Evolutionary conservation across 257 asterid species (phyloP).

Genomic region (Rubia yunnanensis): DNA sequence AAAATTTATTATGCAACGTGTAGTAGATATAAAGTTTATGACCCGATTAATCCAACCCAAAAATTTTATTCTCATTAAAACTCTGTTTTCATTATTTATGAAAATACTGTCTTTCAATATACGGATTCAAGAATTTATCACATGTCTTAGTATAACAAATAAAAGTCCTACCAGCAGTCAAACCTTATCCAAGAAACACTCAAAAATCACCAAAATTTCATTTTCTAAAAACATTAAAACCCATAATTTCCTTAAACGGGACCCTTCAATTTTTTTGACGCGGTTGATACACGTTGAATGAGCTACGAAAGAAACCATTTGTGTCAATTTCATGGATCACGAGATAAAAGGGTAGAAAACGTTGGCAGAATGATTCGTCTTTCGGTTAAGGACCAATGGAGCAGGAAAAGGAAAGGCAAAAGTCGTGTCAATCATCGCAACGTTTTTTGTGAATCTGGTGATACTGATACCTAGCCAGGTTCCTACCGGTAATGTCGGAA

Average conservation of each 20-base stretch:
- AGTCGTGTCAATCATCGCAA: background rate
- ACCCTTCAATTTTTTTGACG: background rate
- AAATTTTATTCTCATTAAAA: too few relatives aligned
- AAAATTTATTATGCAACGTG: too few relatives aligned
- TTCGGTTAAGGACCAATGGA: background rate
- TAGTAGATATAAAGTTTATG: too few relatives aligned
- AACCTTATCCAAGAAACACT: background rate
- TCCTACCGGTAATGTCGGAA: background rate
- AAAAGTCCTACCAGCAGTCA: too few relatives aligned
- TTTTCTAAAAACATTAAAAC: background rate
- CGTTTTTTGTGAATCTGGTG: slow-evolving; percentile 3
- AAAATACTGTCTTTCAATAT: too few relatives aligned
- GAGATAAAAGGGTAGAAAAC: background rate
- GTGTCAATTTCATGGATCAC: background rate
- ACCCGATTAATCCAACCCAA: too few relatives aligned
- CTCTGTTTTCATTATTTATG: too few relatives aligned
- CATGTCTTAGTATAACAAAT: too few relatives aligned
- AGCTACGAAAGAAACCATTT: background rate
- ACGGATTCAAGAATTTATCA: too few relatives aligned
- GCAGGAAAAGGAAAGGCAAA: background rate
- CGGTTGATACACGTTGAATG: slow-evolving; percentile 3
- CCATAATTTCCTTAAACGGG: background rate
- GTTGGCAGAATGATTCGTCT: background rate
- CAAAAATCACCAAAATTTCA: background rate
- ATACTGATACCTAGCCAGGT: background rate